Evolutionary conservation across 2,329 filamentous ascomycete genomes (phyloP), one percentile per base, ranked within the genome.

Genomic region (Fusarium pseudocircinatum): DNA sequence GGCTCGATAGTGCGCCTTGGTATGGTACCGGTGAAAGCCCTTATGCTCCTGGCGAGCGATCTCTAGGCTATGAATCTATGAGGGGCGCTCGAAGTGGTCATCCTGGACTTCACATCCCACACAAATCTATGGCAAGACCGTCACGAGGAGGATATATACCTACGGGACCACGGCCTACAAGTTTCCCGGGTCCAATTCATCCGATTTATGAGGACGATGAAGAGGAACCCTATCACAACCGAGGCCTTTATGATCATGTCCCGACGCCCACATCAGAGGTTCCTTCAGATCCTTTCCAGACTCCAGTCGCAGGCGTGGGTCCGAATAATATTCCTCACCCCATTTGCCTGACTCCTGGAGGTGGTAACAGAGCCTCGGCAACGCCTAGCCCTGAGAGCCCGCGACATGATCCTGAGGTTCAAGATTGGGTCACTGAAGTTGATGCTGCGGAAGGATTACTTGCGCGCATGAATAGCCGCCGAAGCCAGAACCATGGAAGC

Each of bases 191-290:
- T 8, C 82, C 80, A 6, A 90, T 90, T 70, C 87, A 89, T 69
- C 88, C 88, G 2, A 90, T 90, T 67, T 85, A 88, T 72, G 88
- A 90, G 70, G 88, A 87, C 14, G 88, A 89, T 43, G 88, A 90
- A 71, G 87, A 89, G 37, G 86, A 85, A 32, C 50, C 32, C 12
- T 78, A 80, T 3, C 76, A 80, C 26, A 75, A 80, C 30, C 70
- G 72, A 40, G 77, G 72, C 34, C 52, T 77, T 44, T 76, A 76
- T 37, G 71, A 73, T 46, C 76, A 75, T 16, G 77, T 75, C 20
- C 74, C 52, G 22, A 85, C 81, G 61, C 82, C 79, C 24, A 83
- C 79, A 22, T 85, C 79, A 13, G 83, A 78, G 36, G 78, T 72
- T 44, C 80, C 81, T 53, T 83, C 84, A 0, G 87, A 90, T 75